phyloP scores from a whole-genome alignment of 176 grass and related monocot genomes.

The Oryza glumipatula region DNA sequence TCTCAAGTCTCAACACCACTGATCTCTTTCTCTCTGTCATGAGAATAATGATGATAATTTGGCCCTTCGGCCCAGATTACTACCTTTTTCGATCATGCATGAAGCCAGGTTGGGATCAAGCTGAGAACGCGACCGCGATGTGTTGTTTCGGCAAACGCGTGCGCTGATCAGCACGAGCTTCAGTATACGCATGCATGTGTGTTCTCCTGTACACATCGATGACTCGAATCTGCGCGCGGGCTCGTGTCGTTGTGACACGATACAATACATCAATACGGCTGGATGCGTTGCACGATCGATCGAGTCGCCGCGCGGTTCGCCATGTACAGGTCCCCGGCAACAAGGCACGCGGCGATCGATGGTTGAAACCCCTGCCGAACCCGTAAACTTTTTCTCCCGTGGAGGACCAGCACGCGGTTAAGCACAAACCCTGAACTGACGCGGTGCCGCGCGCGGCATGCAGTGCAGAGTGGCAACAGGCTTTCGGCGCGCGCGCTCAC shows the following conservation, averaged over 20 bases:
- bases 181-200: too few species aligned
- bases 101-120: background rate
- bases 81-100: background rate
- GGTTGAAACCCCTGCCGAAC: too few species aligned
- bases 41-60: slow-evolving; percentile 7
- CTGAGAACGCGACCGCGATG: background rate
- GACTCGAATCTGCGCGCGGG: background rate
- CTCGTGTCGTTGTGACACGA: too few species aligned
- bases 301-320: background rate
- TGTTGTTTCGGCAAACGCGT: background rate
- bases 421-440: too few species aligned
- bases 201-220: background rate
- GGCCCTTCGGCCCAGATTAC: background rate
- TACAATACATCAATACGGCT: too few species aligned
- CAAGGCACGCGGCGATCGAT: too few species aligned
- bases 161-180: background rate
- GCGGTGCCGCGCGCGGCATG: background rate
- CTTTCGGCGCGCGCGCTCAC: too few species aligned
- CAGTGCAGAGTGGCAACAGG: slow-evolving; percentile 21
- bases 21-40: background rate
- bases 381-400: background rate
- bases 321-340: too few species aligned
- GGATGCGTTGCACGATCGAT: background rate
- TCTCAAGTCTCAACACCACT: background rate
- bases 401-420: background rate